Conservation (phyloP, 202 grass and related monocot species). For the Hordeum pubiflorum region DNA sequence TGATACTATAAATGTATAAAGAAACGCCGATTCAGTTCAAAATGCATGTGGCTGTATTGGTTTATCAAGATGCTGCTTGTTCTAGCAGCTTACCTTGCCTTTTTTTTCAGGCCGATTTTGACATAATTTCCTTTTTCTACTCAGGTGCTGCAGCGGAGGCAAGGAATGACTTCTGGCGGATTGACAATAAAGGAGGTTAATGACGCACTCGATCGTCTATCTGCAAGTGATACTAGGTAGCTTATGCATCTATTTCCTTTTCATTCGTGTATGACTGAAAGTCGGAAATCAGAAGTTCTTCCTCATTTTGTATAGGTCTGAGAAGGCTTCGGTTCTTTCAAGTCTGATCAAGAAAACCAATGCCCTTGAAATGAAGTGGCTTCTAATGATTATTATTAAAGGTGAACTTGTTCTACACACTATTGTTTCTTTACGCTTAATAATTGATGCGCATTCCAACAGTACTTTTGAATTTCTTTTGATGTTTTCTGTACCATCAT, state of each 20-base stretch:
- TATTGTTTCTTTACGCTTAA: neutral
- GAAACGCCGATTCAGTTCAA: neutral
- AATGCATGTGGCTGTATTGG: neutral
- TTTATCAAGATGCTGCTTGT: neutral
- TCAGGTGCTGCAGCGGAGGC: conserved; percentile 86
- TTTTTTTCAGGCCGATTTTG: neutral
- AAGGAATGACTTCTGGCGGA: conserved; percentile 66
- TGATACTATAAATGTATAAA: neutral
- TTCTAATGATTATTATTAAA: conserved; percentile 97
- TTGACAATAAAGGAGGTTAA: conserved; percentile 90
- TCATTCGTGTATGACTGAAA: neutral
- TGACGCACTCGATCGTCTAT: conserved; percentile 65
- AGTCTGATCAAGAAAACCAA: conserved; percentile 87
- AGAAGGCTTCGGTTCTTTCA: conserved; percentile 69
- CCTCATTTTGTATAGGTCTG: conserved; percentile 45
- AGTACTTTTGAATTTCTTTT: neutral
- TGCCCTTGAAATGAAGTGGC: conserved; percentile 95
- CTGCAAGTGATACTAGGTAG: conserved; percentile 76
- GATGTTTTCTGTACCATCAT: conserved; percentile 11
- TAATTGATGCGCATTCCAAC: neutral
- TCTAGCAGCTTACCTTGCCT: neutral
- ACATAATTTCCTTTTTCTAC: neutral
- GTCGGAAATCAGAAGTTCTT: neutral
- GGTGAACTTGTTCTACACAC: conserved; percentile 27
- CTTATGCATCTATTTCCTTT: conserved; percentile 19